Evolutionary conservation across 2,329 filamentous ascomycete genomes (phyloP).

Genomic region (Tolypocladium ovalisporum): DNA sequence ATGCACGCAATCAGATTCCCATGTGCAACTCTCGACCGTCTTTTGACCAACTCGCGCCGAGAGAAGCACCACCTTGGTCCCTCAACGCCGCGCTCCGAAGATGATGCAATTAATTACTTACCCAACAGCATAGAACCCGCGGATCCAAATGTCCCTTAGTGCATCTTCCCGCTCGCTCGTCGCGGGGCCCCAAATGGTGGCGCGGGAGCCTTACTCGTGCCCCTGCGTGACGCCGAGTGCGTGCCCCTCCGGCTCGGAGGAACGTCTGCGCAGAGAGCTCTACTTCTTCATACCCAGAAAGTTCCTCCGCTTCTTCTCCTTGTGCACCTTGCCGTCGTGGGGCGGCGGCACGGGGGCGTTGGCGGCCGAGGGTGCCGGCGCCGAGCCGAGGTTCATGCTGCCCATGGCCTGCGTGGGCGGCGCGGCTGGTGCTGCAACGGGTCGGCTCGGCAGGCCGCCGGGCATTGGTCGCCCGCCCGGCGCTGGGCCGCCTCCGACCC

Average conservation of each 20-base stretch:
- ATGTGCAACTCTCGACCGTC: neutral
- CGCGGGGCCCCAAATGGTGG: neutral
- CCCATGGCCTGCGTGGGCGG: conserved; percentile 46
- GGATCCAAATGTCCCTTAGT: neutral
- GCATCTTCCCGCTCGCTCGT: neutral
- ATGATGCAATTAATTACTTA: neutral
- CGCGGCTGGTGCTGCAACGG: conserved; percentile 6
- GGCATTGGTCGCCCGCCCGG: neutral
- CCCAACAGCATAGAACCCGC: neutral
- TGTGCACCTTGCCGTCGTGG: conserved; percentile 32
- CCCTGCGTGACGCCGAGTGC: neutral
- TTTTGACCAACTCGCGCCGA: neutral
- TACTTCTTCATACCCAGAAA: conserved; percentile 51
- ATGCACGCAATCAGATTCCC: neutral
- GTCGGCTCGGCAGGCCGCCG: conserved; percentile 15
- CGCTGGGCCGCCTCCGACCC: conserved; percentile 5
- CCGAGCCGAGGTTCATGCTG: conserved; percentile 37
- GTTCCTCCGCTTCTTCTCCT: conserved; percentile 52
- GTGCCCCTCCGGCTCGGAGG: neutral
- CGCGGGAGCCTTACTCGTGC: neutral
- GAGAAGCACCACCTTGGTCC: neutral
- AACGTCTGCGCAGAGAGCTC: conserved; percentile 16
- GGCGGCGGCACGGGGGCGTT: conserved; percentile 11
- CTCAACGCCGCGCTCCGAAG: neutral
- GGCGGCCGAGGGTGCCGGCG: conserved; percentile 8